Evolutionary conservation across 1,284 basidiomycete species (phyloP).

Genomic region (Tilletia caries): DNA sequence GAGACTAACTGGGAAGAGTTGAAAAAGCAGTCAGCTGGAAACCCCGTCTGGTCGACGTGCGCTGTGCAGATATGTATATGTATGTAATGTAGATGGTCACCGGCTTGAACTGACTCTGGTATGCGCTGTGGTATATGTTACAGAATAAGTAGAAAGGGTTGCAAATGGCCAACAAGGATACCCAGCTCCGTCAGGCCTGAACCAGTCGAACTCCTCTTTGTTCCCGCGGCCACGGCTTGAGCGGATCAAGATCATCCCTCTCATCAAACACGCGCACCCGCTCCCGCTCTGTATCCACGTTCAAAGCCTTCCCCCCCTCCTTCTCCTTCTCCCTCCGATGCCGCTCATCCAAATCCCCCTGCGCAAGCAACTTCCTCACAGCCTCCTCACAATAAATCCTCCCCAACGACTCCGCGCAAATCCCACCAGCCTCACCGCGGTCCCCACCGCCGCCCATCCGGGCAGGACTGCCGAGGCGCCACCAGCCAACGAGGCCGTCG

Average conservation of each 20-base stretch:
- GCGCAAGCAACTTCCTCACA: slow-evolving; percentile 33
- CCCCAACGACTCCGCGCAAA: slow-evolving; percentile 34
- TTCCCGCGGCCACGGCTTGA: neutral
- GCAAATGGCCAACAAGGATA: too few relatives aligned
- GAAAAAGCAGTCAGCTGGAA: too few relatives aligned
- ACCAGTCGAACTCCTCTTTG: too few relatives aligned
- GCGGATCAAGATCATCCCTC: neutral
- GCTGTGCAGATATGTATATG: too few relatives aligned
- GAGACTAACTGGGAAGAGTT: too few relatives aligned
- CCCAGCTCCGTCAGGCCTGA: too few relatives aligned
- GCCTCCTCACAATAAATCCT: slow-evolving; percentile 38
- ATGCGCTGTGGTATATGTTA: too few relatives aligned
- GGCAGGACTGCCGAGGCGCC: slow-evolving; percentile 31
- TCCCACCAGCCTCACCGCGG: slow-evolving; percentile 29
- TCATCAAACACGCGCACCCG: neutral
- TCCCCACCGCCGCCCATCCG: slow-evolving; percentile 30
- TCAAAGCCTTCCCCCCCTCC: neutral
- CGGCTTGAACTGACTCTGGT: too few relatives aligned
- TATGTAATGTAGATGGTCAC: too few relatives aligned
- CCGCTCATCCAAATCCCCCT: slow-evolving; percentile 24
- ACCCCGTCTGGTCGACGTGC: too few relatives aligned
- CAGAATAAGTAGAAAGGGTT: too few relatives aligned
- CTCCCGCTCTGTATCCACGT: neutral
- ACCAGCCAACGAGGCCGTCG: slow-evolving; percentile 37
- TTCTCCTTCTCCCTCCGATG: neutral